Evolutionary conservation across 768 basidiomycete genomes (phyloP).

Genomic region (Boletellus ananiceps): DNA sequence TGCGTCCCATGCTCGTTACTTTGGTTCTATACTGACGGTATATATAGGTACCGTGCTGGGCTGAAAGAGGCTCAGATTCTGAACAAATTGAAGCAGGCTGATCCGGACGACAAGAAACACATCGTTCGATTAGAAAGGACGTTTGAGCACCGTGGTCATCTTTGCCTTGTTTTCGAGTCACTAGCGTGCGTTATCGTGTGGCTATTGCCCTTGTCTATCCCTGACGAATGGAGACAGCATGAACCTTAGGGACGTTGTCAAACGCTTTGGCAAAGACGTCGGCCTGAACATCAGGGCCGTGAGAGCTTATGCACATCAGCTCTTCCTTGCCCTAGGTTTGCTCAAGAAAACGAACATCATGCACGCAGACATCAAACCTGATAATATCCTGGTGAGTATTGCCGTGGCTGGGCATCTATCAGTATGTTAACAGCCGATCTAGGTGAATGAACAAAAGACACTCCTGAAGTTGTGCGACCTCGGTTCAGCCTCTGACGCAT

Average conservation of each 20-base stretch:
- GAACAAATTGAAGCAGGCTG: conserved; percentile 79
- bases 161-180: conserved; percentile 94
- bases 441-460: conserved; percentile 96
- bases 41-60: conserved; percentile 85
- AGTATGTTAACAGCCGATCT: conserved; percentile 9
- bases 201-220: conserved; percentile 5
- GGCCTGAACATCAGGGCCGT: conserved; percentile 95
- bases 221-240: conserved; percentile 50
- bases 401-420: conserved; percentile 10
- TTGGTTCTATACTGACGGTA: conserved; percentile 2
- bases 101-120: conserved; percentile 97
- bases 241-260: conserved; percentile 97
- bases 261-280: conserved; percentile 97
- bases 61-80: conserved; percentile 89
- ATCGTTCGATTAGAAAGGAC: conserved; percentile 88
- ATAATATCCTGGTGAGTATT: conserved; percentile 83
- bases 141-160: conserved; percentile 95
- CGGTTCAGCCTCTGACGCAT: conserved; percentile 93
- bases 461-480: conserved; percentile 92
- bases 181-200: conserved; percentile 57
- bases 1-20: conserved; percentile 30
- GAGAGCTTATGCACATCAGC: conserved; percentile 97
- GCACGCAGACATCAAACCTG: conserved; percentile 99
- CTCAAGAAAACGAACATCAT: conserved; percentile 89
- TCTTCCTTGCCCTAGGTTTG: conserved; percentile 82